Evolutionary conservation across 2,329 filamentous ascomycete genomes (phyloP).

Genomic region (Aspergillus piperis): DNA sequence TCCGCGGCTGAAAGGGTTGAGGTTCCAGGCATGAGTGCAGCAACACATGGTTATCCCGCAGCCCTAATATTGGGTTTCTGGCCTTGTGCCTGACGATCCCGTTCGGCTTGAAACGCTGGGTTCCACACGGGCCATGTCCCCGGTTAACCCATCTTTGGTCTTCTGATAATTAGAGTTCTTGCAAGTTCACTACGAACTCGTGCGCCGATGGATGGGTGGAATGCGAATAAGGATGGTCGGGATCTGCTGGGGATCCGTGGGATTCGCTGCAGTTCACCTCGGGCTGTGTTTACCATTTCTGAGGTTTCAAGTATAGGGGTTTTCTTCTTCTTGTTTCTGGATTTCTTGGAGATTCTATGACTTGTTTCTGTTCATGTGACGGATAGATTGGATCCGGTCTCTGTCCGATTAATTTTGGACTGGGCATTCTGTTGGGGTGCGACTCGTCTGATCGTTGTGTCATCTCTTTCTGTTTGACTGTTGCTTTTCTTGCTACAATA

Average conservation of each 20-base stretch:
- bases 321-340: neutral
- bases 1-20: slow-evolving; percentile 1
- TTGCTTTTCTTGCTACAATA: neutral
- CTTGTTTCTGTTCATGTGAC: neutral
- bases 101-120: slow-evolving; percentile 1
- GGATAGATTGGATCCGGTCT: neutral
- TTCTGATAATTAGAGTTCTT: neutral
- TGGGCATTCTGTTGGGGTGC: neutral
- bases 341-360: too few species aligned
- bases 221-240: slow-evolving; percentile 1
- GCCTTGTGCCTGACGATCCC: slow-evolving; percentile 1
- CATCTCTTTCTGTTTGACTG: neutral
- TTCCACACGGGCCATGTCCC: neutral
- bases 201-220: neutral
- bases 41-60: neutral
- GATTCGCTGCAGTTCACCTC: neutral
- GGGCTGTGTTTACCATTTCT: neutral
- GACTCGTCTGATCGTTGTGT: neutral
- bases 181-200: neutral
- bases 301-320: slow-evolving; percentile 8
- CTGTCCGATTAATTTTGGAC: neutral
- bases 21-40: neutral
- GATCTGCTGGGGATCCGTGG: slow-evolving; percentile 3
- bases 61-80: slow-evolving; percentile 7
- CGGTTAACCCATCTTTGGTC: neutral